phyloP scores from a whole-genome alignment of 2,329 filamentous ascomycete species.

The Fusarium praegraminearum region DNA sequence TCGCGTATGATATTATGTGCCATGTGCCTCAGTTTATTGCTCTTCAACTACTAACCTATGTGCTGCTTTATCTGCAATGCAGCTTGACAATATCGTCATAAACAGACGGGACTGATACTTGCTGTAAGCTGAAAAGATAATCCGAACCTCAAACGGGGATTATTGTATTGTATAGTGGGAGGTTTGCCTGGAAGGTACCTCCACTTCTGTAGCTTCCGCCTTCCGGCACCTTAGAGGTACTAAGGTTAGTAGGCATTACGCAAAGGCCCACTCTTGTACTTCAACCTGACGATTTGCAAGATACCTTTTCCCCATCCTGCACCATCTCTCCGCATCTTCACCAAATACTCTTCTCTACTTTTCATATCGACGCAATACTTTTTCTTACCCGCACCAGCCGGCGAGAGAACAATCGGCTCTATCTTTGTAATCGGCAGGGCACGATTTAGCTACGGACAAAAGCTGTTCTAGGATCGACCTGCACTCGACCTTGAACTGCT shows the following conservation, averaged over 20 bases:
- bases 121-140: constrained; percentile 44
- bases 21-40: neutral
- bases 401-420: constrained; percentile 18
- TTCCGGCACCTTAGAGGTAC: constrained; percentile 40
- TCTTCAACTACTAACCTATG: too few species aligned
- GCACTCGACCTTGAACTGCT: constrained; percentile 55
- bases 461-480: constrained; percentile 56
- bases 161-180: constrained; percentile 42
- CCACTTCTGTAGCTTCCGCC: constrained; percentile 35
- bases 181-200: constrained; percentile 42
- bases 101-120: constrained; percentile 4
- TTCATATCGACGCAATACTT: constrained; percentile 33
- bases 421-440: constrained; percentile 12
- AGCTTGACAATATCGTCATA: constrained; percentile 6
- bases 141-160: constrained; percentile 38
- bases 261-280: constrained; percentile 56
- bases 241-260: constrained; percentile 48
- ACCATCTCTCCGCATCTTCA: constrained; percentile 49
- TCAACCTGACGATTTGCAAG: constrained; percentile 55
- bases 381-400: constrained; percentile 25
- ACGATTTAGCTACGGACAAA: constrained; percentile 44
- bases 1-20: neutral
- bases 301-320: constrained; percentile 49
- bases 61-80: neutral
- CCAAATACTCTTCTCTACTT: constrained; percentile 36